Conservation (phyloP, 202 grass and related monocot genomes). For the Hordeum pubiflorum region DNA sequence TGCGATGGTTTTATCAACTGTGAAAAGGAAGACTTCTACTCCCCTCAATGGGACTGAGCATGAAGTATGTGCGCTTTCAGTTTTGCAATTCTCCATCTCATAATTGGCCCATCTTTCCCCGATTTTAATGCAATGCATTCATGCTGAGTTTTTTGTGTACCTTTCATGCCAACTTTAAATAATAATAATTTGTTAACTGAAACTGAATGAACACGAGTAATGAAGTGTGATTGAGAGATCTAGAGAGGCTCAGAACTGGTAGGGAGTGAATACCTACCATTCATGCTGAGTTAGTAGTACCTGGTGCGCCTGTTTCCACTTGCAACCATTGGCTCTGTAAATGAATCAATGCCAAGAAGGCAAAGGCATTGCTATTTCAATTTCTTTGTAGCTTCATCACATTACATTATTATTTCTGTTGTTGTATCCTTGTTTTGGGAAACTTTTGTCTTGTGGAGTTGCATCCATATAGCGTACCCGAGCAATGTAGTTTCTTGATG, state of each 20-base stretch:
- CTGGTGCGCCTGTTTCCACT: neutral
- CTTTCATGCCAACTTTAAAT: neutral
- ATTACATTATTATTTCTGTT: neutral
- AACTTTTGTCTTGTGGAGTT: neutral
- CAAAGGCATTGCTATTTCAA: neutral
- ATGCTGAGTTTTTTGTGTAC: neutral
- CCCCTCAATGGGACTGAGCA: constrained; percentile 60
- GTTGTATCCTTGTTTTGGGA: neutral
- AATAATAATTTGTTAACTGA: neutral
- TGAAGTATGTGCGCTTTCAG: constrained; percentile 48
- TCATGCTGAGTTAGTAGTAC: neutral
- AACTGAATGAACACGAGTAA: neutral
- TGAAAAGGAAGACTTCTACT: constrained; percentile 46
- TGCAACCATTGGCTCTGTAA: neutral
- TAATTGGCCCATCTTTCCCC: neutral
- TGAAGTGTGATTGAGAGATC: neutral
- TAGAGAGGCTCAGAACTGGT: neutral
- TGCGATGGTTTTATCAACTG: constrained; percentile 60
- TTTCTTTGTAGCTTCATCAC: neutral
- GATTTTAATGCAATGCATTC: constrained; percentile 9
- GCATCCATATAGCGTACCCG: neutral
- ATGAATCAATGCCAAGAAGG: neutral
- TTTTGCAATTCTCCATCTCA: constrained; percentile 5
- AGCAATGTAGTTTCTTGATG: neutral
- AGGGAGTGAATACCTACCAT: neutral